Conservation (phyloP, 1,139 yeast genomes). For the Blastobotrys persicus region DNA sequence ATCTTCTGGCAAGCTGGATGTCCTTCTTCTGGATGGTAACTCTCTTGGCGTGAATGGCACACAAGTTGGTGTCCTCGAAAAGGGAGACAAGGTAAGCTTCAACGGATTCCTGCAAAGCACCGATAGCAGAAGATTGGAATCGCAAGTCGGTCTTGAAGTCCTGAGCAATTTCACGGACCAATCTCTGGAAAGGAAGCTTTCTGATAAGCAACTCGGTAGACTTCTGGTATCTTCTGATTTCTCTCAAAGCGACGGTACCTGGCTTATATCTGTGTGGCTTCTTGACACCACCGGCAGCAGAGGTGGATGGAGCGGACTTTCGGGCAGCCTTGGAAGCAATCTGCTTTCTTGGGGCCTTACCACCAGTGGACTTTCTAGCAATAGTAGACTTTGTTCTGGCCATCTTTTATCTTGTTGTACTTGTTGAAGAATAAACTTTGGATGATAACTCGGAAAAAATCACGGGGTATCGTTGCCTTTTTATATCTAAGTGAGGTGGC, state of each 20-base stretch:
- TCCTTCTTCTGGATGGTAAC: constrained; percentile 99
- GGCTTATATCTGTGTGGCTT: constrained; percentile 99
- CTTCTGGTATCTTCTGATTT: constrained; percentile 98
- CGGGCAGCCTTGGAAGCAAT: constrained; percentile 98
- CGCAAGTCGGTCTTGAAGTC: constrained; percentile 97
- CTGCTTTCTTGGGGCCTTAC: constrained; percentile 99
- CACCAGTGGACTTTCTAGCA: constrained; percentile 99
- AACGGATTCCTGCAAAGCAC: constrained; percentile 98
- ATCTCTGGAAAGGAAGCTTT: constrained; percentile 97
- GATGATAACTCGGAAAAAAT: constrained; percentile 2
- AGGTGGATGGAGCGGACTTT: constrained; percentile 72
- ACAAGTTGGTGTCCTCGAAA: constrained; percentile 95
- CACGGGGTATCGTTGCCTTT: neutral
- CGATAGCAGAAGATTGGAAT: constrained; percentile 97
- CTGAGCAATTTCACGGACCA: constrained; percentile 96
- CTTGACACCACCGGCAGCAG: constrained; percentile 98
- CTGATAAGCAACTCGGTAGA: constrained; percentile 94
- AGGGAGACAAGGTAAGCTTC: constrained; percentile 91
- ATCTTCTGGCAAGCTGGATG: constrained; percentile 97
- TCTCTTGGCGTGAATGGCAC: constrained; percentile 99
- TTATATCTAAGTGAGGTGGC: no score
- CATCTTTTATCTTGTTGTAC: constrained; percentile 50
- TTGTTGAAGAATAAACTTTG: constrained; percentile 22
- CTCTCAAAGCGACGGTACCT: constrained; percentile 99
- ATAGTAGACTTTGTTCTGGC: constrained; percentile 97